Evolutionary conservation across 2,329 filamentous ascomycete genomes (phyloP), one percentile per base, ranked within the genome.

Genomic region (Chaetomiaceae sp.): DNA sequence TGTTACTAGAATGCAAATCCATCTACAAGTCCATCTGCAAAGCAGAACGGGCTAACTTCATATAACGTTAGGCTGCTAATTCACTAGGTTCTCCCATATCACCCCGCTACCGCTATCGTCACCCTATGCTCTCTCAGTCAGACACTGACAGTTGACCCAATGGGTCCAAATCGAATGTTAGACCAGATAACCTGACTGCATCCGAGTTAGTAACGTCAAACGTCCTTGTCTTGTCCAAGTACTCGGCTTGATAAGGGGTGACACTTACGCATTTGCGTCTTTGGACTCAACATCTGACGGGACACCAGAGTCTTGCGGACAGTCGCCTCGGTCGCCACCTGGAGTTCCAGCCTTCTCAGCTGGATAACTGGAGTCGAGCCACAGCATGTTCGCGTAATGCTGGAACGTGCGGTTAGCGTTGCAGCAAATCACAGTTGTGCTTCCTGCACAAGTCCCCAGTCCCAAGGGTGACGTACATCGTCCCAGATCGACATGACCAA

Each of bases 401-500:
- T 60, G n/a, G 5, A 17, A 20, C 3, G 9, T 8, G 0, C 33
- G n/a, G 46, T 46, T 26, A 40, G 45, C 30, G 30, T 29, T 2
- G 6, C n/a, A n/a, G 11, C 14, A 8, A n/a, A 8, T 11, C 18
- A 15, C 15, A 17, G 18, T 35, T 6, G 33, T 18, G 4, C 14
- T 5, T 11, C 27, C 14, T 29, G 14, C n/a, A n/a, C n/a, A n/a
- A n/a, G n/a, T n/a, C n/a, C n/a, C n/a, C n/a, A n/a, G n/a, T n/a
- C n/a, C n/a, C n/a, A 9, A 29, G 18, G 19, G n/a, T 3, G 30
- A 58, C 60, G 50, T 49, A 63, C 61, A 52, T 71, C 68, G 49
- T 68, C 63, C 73, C 74, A 78, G 49, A 81, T 66, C 19, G 70
- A 74, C 70, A 85, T 72, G 55, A 83, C 79, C 12, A 85, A 71